Evolutionary conservation across 805 yeast species (phyloP), one percentile per base, ranked within the genome.

Genomic region (Grigorovia transvaalensis): DNA sequence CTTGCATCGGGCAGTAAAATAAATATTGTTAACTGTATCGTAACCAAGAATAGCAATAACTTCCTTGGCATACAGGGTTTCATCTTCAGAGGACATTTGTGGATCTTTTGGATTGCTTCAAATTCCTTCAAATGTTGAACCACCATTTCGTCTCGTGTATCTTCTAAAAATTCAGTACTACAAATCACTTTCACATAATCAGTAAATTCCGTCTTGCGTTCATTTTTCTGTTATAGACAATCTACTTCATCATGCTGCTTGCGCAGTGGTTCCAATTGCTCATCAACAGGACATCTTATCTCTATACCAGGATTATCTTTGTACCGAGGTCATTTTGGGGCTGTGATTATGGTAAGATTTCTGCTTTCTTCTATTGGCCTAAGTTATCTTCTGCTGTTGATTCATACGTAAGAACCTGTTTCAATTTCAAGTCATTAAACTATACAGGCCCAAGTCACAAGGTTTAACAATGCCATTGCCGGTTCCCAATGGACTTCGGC

Each of bases 401-500:
- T 4, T 5, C 17, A 4, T 46, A 54, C 44, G 30, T 54, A 17
- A 9, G 38, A 33, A 19, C 44, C 13, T 56, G 57, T 29, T 17
- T 1, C 53, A 56, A 15, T 56, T 52, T 44, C 56, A 54, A 44
- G 18, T 52, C 9, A 38, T 46, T 9, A 51, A 51, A 17, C 4
- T 18, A 2, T 45, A 56, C 19, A 43, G 50, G 13, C 50, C 48
- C 1, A 13, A 35, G 2, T 12, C 44, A 9, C 56, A 57, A 15
- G 59, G 57, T 2, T 45, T 50, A 6, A 11, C 50, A 9, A 18
- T 19, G 35, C 57, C 60, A 2, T 44, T 53, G 15, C 47, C 38
- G 1, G 42, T 58, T 1, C 54, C 61, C 2, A 48, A 54, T 29
- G 52, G 56, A 23, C 46, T 58, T 27, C 57, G 63, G 64, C 27